These are phyloP conservation scores for Medicago arabica DNA, from an alignment of 306 rosid species.

Conservation along the genomic window DNA sequence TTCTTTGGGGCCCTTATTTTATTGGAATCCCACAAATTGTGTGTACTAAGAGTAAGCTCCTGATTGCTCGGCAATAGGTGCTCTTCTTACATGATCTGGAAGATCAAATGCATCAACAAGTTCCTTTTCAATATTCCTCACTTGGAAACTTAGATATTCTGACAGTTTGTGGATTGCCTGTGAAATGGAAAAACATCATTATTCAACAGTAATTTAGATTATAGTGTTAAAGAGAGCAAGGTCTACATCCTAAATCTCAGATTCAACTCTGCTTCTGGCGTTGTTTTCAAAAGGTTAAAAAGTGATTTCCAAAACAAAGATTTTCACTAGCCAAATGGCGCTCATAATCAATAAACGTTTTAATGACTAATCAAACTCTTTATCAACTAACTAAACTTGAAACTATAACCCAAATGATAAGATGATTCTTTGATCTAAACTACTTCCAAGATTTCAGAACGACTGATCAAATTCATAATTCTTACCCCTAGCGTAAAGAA, in stretches of 20 bases:
- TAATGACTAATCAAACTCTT: too few relatives aligned
- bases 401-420: too few relatives aligned
- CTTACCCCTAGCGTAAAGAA: too few relatives aligned
- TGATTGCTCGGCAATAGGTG: conserved; percentile 88
- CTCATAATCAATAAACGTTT: conserved; percentile 10
- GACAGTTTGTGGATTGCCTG: conserved; percentile 94
- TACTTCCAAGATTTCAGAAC: too few relatives aligned
- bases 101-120: conserved; percentile 87
- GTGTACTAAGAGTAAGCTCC: conserved; percentile 87
- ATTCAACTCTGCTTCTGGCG: neutral
- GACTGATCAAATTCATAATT: too few relatives aligned
- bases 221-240: neutral
- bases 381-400: too few relatives aligned
- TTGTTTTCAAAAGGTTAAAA: neutral
- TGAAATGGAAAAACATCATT: conserved; percentile 27
- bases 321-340: conserved; percentile 1
- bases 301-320: neutral
- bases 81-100: conserved; percentile 79
- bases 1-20: neutral
- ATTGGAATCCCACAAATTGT: conserved; percentile 72
- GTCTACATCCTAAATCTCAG: conserved; percentile 24
- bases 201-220: conserved; percentile 17
- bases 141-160: conserved; percentile 87
- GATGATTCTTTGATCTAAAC: too few relatives aligned
- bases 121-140: conserved; percentile 83